Evolutionary conservation across 441 rosid genomes (phyloP).

Genomic region (Dalechampia spathulata): DNA sequence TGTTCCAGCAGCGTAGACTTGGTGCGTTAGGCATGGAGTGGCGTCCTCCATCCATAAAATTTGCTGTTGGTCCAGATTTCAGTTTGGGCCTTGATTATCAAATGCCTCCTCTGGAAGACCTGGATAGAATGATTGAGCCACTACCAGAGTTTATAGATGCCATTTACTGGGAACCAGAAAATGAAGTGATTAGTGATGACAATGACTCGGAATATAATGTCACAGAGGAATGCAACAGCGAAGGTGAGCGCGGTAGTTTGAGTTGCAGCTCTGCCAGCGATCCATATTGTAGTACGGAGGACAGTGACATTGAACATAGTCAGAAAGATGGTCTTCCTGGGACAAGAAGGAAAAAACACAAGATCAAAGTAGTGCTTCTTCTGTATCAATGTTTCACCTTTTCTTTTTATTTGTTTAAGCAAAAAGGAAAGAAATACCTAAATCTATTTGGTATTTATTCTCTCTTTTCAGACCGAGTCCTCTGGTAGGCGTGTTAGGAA

Average conservation of each 20-base stretch:
- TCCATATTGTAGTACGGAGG: constrained; percentile 53
- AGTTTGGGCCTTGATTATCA: constrained; percentile 80
- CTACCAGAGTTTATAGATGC: constrained; percentile 74
- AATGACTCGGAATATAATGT: constrained; percentile 90
- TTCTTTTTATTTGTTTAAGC: not conserved
- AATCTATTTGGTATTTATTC: constrained; percentile 12
- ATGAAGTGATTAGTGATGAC: constrained; percentile 64
- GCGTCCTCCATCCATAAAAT: constrained; percentile 67
- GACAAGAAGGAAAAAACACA: constrained; percentile 66
- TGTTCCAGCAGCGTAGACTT: constrained; percentile 81
- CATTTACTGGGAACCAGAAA: constrained; percentile 93
- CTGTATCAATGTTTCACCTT: constrained; percentile 7
- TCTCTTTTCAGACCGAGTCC: constrained; percentile 48
- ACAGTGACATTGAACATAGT: constrained; percentile 45
- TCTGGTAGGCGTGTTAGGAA: constrained; percentile 79
- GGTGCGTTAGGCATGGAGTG: constrained; percentile 91
- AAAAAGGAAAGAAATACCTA: not conserved
- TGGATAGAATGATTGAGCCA: constrained; percentile 68
- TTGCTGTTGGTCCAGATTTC: constrained; percentile 78
- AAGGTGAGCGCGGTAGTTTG: constrained; percentile 64
- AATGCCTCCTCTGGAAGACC: constrained; percentile 84
- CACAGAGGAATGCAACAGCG: constrained; percentile 65
- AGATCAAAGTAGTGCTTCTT: constrained; percentile 40
- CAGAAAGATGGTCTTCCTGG: constrained; percentile 56
- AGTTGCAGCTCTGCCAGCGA: constrained; percentile 52